phyloP scores from a whole-genome alignment of 1,139 yeast genomes.

The Scheffersomyces stambukii region DNA sequence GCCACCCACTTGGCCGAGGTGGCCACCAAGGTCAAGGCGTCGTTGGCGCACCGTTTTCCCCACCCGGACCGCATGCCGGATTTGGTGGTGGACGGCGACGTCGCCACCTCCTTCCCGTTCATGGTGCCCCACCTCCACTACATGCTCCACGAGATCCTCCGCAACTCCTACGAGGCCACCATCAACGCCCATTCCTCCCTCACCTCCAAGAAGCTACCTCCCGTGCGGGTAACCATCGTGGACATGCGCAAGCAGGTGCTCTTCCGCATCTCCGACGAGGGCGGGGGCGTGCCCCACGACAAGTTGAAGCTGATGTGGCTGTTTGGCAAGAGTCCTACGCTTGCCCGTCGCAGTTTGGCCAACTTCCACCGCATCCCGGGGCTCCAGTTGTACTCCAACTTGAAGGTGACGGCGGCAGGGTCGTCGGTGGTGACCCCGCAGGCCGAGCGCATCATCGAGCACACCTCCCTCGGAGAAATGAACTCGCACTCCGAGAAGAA shows the following conservation, averaged over 20 bases:
- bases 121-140: conserved; percentile 84
- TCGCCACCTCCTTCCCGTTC: conserved; percentile 66
- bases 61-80: conserved; percentile 64
- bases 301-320: conserved; percentile 72
- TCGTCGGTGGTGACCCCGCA: conserved; percentile 27
- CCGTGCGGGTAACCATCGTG: conserved; percentile 68
- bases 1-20: conserved; percentile 54
- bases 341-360: conserved; percentile 52
- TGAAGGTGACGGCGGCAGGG: conserved; percentile 37
- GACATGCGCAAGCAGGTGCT: conserved; percentile 63
- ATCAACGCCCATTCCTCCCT: conserved; percentile 37
- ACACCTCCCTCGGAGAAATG: conserved; percentile 38
- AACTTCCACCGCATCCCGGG: conserved; percentile 72
- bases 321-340: conserved; percentile 63
- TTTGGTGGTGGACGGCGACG: conserved; percentile 65
- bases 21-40: conserved; percentile 45
- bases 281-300: conserved; percentile 74
- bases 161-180: conserved; percentile 83
- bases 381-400: conserved; percentile 36
- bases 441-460: conserved; percentile 17
- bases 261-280: conserved; percentile 81
- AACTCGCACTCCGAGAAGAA: conserved; percentile 26
- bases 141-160: conserved; percentile 76
- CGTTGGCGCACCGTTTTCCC: conserved; percentile 50
- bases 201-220: conserved; percentile 47